Evolutionary conservation across 306 rosid species (phyloP), one percentile per base, ranked within the genome.

Genomic region (Cucurbita pepo): DNA sequence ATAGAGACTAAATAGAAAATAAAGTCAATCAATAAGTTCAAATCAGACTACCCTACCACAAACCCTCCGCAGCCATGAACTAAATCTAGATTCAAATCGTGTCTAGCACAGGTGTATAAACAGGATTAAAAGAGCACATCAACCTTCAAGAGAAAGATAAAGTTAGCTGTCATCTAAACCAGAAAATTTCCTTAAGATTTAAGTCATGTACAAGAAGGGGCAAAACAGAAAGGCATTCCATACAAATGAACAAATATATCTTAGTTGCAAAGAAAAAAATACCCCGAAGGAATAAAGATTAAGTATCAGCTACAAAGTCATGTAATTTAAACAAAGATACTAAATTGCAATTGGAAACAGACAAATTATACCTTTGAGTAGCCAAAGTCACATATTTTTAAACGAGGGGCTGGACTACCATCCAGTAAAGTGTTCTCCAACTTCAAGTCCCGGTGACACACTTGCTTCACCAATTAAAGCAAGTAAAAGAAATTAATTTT

Each of bases 311-410:
- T 19, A 66, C 34, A 43, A 44, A 11, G 19, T 65, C 5, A 13
- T 66, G 40, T 21, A 45, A 44, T 43, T 63, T 18, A 51, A 52
- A 70, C 56, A 44, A 18, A 69, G 52, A 64, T 5, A 64, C 16
- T 18, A 40, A 63, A 43, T 73, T 69, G 34, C 34, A 54, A 69
- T 60, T 3, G 51, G 69, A 62, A 64, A 14, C 53, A 71, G 47
- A 80, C 40, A 18, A 65, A 19, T 48, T 14, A 53, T 85, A 88
- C 97, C 91, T 93, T 93, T 62, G 98, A 90, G 79, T 93, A 90
- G 36, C 98, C 98, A 83, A 93, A 93, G 83, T 93, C 98, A 74
- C 98, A 93, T 80, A 93, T 93, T 80, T 93, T 93, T 84, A 93
- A 79, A 48, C 89, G 89, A 74, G 89, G 89, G 34, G 96, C 97